phyloP scores from a whole-genome alignment of 75 land plant species.

The Pinus tabuliformis region DNA sequence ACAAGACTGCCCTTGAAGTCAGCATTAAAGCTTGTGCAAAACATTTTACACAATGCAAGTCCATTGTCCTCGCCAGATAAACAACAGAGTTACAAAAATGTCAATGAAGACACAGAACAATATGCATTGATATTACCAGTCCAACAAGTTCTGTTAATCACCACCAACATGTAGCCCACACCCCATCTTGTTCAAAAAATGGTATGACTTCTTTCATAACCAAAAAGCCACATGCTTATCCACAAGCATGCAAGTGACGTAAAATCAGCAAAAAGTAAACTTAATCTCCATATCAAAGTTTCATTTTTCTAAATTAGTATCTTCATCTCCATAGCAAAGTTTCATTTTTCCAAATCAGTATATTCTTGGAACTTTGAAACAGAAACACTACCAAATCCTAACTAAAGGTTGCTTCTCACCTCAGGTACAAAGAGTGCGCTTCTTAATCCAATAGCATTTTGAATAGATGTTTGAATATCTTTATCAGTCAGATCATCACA shows the following conservation, averaged over 20 bases:
- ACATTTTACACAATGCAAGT: neutral
- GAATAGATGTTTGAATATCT: constrained; percentile 89
- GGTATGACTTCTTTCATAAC: neutral
- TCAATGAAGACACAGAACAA: neutral
- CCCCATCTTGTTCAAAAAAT: neutral
- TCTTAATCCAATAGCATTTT: constrained; percentile 91
- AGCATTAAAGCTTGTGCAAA: no score
- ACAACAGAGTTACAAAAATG: neutral
- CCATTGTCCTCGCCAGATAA: neutral
- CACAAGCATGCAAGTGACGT: neutral
- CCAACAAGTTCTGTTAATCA: neutral
- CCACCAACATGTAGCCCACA: neutral
- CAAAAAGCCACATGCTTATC: neutral
- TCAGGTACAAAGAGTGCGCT: constrained; percentile 95
- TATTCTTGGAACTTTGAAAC: neutral
- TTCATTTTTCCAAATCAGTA: neutral
- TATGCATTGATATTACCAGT: neutral
- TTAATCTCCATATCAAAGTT: neutral
- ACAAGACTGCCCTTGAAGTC: no score
- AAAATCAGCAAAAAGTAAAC: neutral
- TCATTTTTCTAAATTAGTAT: neutral
- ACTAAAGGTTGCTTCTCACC: constrained; percentile 27
- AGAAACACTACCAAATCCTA: neutral
- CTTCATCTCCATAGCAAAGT: neutral
- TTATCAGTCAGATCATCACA: constrained; percentile 90